These are phyloP conservation scores for Silene vulgaris DNA, from an alignment of 179 eudicot genomes.

Conservation along the genomic window DNA sequence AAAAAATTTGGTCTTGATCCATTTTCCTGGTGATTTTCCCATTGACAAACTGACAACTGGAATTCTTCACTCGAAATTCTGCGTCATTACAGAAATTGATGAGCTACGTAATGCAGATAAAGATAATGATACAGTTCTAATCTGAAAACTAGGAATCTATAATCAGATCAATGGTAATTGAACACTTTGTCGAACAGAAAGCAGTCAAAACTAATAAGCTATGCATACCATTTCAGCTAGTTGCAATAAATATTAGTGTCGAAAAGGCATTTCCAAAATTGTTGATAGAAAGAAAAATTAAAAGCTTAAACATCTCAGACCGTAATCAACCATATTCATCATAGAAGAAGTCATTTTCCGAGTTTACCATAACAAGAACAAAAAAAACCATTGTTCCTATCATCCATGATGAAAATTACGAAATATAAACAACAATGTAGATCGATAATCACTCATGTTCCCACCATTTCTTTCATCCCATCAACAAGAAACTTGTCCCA, in stretches of 20 bases:
- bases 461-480: too few species aligned
- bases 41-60: constrained; percentile 31
- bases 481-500: too few species aligned
- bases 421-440: too few species aligned
- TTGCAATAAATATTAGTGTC: not conserved
- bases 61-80: constrained; percentile 23
- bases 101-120: constrained; percentile 14
- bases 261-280: too few species aligned
- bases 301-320: too few species aligned
- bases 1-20: constrained; percentile 82
- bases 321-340: too few species aligned
- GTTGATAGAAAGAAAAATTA: too few species aligned
- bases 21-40: constrained; percentile 95
- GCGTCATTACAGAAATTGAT: constrained; percentile 2
- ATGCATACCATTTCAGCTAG: not conserved
- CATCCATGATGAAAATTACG: too few species aligned
- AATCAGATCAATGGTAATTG: not conserved
- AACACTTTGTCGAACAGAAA: not conserved
- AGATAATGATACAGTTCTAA: not conserved
- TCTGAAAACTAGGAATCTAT: not conserved
- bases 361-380: too few species aligned
- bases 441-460: too few species aligned
- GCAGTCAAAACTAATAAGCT: not conserved
- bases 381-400: too few species aligned
- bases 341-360: too few species aligned